Base-by-base conservation (phyloP, 208 protist species). In the Crithidia brevicula region DNA sequence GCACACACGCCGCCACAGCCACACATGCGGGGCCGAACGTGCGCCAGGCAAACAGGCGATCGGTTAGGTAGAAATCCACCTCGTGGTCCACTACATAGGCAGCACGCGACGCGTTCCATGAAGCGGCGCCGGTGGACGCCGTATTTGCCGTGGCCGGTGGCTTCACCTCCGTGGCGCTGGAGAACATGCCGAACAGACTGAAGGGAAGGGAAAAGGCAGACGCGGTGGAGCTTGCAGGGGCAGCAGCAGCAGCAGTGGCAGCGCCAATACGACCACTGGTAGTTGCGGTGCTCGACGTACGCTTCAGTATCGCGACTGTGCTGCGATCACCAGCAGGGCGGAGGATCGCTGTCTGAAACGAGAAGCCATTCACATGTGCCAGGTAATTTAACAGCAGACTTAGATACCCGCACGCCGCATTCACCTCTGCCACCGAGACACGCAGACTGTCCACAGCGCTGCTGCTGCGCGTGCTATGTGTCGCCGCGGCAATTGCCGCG, bases 11-110 rank as follows among this genome's bases (percentile, higher is more conserved):
- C 9, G 81, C 69, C 11, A 96, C 82, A 15, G 58, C 79, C 3
- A 82, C 81, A 50, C 91, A 96, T 22, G 74, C 91, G 1, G 61
- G 47, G 25, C 83, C 85, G 47, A 94, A 94, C 1, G 86, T 92
- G 28, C 80, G 83, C 81, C 83, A 87, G n/a, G 76, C 42, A 46
- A 96, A 83, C 28, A 92, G 66, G 18, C 75, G 54, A 10, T 93
- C 83, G 22, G 69, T 89, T 64, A 93, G 65, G 59, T 81, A 89
- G 60, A 96, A 93, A 58, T 93, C 82, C 0, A 81, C 63, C 61
- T 50, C 46, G 54, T 57, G 23, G 25, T 68, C 57, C 18, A 61
- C 59, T 22, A 33, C 33, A 23, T 46, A 43, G 22, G 43, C 53
- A n/a, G 50, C 13, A 28, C 36, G 31, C n/a, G 34, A 15, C 33